Conservation (phyloP, 1,139 yeast species). For the Blastobotrys arbuscula region DNA sequence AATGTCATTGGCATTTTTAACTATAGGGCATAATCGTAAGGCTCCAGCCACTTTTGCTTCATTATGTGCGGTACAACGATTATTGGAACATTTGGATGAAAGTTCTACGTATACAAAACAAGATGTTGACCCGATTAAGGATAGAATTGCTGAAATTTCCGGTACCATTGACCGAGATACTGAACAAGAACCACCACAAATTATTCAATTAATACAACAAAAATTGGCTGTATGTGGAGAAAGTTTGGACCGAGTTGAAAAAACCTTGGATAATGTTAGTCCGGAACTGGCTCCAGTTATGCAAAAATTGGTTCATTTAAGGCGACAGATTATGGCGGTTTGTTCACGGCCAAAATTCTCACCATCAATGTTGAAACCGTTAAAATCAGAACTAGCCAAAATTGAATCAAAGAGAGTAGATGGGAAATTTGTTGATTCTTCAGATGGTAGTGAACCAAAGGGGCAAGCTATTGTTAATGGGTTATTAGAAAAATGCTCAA, state of each 20-base stretch:
- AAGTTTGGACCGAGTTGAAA: constrained; percentile 25
- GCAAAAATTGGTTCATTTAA: constrained; percentile 41
- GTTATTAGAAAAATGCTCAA: constrained; percentile 69
- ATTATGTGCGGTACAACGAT: constrained; percentile 72
- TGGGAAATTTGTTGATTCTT: constrained; percentile 41
- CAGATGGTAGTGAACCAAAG: constrained; percentile 24
- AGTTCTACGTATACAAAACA: constrained; percentile 76
- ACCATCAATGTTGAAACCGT: constrained; percentile 31
- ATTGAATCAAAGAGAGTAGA: constrained; percentile 41
- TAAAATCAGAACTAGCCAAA: constrained; percentile 38
- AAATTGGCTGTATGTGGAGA: constrained; percentile 29
- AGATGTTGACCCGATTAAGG: constrained; percentile 71
- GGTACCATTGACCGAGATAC: constrained; percentile 44
- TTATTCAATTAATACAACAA: constrained; percentile 28
- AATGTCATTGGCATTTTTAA: constrained; percentile 74
- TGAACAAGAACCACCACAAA: constrained; percentile 29
- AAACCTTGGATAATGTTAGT: constrained; percentile 28
- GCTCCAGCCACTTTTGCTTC: constrained; percentile 95
- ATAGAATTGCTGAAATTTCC: constrained; percentile 62
- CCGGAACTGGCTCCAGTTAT: constrained; percentile 34
- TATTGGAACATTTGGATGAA: constrained; percentile 75
- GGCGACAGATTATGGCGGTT: constrained; percentile 48
- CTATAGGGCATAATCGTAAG: constrained; percentile 82
- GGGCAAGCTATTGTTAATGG: constrained; percentile 52
- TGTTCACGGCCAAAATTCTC: constrained; percentile 41